Evolutionary conservation across 1,284 basidiomycete genomes (phyloP).

Genomic region (Trichosporon inkin): DNA sequence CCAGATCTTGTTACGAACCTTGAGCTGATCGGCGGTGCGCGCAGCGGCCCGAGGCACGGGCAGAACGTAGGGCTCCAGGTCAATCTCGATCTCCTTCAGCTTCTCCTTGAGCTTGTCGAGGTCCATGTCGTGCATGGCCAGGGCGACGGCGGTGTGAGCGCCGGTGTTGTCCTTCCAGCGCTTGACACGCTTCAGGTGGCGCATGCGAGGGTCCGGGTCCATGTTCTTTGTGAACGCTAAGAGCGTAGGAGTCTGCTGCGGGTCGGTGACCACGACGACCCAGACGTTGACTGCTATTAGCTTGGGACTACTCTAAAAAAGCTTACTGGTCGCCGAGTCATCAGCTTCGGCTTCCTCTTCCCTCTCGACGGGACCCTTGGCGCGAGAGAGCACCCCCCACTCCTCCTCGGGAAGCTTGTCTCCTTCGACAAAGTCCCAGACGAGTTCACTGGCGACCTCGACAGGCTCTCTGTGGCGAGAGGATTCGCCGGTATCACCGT

Average conservation of each 20-base stretch:
- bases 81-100: slow-evolving; percentile 22
- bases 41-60: slow-evolving; percentile 69
- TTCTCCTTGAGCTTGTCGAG: slow-evolving; percentile 50
- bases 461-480: slow-evolving; percentile 21
- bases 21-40: slow-evolving; percentile 63
- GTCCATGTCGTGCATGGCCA: slow-evolving; percentile 33
- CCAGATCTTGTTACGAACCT: slow-evolving; percentile 68
- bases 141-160: slow-evolving; percentile 26
- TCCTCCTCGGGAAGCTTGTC: slow-evolving; percentile 17
- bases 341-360: slow-evolving; percentile 35
- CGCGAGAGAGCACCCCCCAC: slow-evolving; percentile 28
- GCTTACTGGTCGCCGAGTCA: slow-evolving; percentile 33
- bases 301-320: background rate
- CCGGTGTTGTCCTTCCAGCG: slow-evolving; percentile 12
- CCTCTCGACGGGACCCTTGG: slow-evolving; percentile 37
- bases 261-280: slow-evolving; percentile 76
- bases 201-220: slow-evolving; percentile 54
- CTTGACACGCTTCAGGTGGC: slow-evolving; percentile 71
- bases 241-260: slow-evolving; percentile 26
- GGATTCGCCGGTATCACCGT: slow-evolving; percentile 22
- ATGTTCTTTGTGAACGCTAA: slow-evolving; percentile 20
- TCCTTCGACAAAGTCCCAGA: slow-evolving; percentile 23
- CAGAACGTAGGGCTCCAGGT: slow-evolving; percentile 55
- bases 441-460: slow-evolving; percentile 30
- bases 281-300: slow-evolving; percentile 62